Base-by-base conservation (phyloP, 192 early-diverging fungal genomes). In the Allomyces javanicus region DNA sequence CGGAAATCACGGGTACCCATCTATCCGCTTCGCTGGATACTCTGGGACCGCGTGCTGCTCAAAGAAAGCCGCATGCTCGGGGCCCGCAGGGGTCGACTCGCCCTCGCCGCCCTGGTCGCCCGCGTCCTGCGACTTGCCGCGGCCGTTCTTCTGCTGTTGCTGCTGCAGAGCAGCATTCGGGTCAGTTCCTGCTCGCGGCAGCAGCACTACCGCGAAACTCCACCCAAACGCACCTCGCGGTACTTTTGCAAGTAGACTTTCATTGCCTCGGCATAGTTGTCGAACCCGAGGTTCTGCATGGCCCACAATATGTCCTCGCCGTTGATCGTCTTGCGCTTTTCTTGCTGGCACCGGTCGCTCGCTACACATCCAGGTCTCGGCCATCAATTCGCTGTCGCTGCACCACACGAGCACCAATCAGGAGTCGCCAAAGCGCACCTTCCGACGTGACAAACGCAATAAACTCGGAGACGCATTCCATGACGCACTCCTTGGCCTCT, bases 271-370 rank as follows among this genome's bases (percentile, higher is more conserved):
- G 81, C 81, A 77, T 99, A 99, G 79, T 89, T 93, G 67, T 99
- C 96, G 76, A 99, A 99, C 7, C 94, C 96, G 67, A 99, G 83
- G 22, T 89, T 90, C 70, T 95, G 87, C 88, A 99, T 88, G 3
- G 96, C 94, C 91, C 92, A 96, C 50, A 99, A 73, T 62, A 99
- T 93, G 73, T 99, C 96, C 69, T 99, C 96, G 23, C 94, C 94
- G 70, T 90, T 96, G 72, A 99, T 91, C 3, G 94, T 97, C 73
- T 99, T 99, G 67, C 96, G 81, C 78, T 95, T 94, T 74, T 99
- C 96, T 64, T 87, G 78, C 66, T 85, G 81, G 72, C 94, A 97
- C 61, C 92, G 85, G 69, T 99, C 96, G 71, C 86, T 89, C 11
- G 96, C 96, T 86, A 72, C 17, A 58, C 12, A 9, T 58, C 21